phyloP scores from a whole-genome alignment of 257 asterid species.

The Lycium ferocissimum region DNA sequence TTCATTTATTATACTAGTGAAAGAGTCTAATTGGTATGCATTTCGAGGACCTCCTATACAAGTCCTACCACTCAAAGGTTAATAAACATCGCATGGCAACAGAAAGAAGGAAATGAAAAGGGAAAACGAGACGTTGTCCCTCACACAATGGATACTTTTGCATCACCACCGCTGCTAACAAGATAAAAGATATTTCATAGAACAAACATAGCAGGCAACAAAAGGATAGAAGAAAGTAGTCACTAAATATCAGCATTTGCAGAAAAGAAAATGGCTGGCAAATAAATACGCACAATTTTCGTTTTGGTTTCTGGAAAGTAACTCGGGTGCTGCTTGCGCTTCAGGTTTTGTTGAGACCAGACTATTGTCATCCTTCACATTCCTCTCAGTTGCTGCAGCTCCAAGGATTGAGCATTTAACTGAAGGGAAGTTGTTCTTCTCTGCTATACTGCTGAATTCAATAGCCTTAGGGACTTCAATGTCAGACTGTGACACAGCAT shows the following conservation, averaged over 20 bases:
- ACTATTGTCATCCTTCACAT: constrained; percentile 54
- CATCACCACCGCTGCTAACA: background rate
- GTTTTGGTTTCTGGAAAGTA: constrained; percentile 51
- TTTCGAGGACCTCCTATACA: constrained; percentile 13
- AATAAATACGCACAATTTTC: constrained; percentile 64
- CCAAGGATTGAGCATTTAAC: constrained; percentile 56
- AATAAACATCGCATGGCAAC: too few species aligned
- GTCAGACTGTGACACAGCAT: constrained; percentile 55
- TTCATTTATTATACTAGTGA: constrained; percentile 19
- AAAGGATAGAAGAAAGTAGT: constrained; percentile 6
- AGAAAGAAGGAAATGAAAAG: background rate
- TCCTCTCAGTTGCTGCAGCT: constrained; percentile 53
- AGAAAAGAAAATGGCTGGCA: constrained; percentile 32
- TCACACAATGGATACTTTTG: background rate
- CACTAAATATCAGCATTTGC: constrained; percentile 4
- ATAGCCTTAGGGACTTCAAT: constrained; percentile 55
- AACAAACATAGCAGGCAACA: background rate
- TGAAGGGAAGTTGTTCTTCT: constrained; percentile 51
- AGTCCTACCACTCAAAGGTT: constrained; percentile 22
- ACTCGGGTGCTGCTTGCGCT: constrained; percentile 45
- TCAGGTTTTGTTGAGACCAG: constrained; percentile 57
- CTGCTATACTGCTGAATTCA: constrained; percentile 52
- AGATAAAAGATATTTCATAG: constrained; percentile 3
- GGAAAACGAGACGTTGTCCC: background rate
- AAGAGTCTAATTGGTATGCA: constrained; percentile 13